Conservation (phyloP, 2,329 filamentous ascomycete species). For the Chrysoporthe austroafricana region DNA sequence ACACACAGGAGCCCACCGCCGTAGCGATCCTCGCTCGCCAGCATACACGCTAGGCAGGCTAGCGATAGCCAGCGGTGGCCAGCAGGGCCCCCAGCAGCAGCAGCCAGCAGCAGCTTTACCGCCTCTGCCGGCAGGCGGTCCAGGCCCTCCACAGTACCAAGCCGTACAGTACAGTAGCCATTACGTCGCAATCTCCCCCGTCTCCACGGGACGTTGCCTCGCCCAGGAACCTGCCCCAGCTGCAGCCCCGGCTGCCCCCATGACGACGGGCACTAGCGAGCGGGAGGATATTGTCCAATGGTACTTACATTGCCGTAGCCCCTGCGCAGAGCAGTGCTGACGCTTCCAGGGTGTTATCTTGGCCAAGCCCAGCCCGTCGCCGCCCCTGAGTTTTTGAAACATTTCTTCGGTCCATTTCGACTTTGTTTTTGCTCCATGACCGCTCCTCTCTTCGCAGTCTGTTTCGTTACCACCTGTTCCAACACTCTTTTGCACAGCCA, state of each 20-base stretch:
- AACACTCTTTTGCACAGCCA: slow-evolving; percentile 48
- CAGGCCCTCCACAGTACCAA: background rate
- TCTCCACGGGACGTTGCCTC: slow-evolving; percentile 5
- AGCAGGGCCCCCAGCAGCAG: background rate
- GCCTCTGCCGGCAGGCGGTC: slow-evolving; percentile 15
- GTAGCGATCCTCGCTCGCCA: background rate
- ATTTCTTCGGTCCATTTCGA: slow-evolving; percentile 19
- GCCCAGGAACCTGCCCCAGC: background rate
- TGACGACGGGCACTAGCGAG: slow-evolving; percentile 10
- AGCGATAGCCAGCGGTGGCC: too few species aligned
- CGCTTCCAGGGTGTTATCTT: background rate
- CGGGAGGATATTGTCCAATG: slow-evolving; percentile 9
- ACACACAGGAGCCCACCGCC: background rate
- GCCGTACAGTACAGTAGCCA: background rate
- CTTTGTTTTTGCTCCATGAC: slow-evolving; percentile 47
- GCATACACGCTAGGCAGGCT: background rate
- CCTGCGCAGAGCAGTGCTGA: background rate
- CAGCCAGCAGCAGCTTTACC: slow-evolving; percentile 10
- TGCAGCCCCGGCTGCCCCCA: background rate
- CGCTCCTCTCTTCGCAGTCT: slow-evolving; percentile 41
- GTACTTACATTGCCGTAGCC: slow-evolving; percentile 4
- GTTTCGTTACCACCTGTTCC: slow-evolving; percentile 51
- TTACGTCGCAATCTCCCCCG: slow-evolving; percentile 24
- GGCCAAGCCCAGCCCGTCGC: slow-evolving; percentile 3
- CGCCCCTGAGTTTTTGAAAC: slow-evolving; percentile 23